Evolutionary conservation across 768 basidiomycete species (phyloP).

Genomic region (Psilocybe sp.): DNA sequence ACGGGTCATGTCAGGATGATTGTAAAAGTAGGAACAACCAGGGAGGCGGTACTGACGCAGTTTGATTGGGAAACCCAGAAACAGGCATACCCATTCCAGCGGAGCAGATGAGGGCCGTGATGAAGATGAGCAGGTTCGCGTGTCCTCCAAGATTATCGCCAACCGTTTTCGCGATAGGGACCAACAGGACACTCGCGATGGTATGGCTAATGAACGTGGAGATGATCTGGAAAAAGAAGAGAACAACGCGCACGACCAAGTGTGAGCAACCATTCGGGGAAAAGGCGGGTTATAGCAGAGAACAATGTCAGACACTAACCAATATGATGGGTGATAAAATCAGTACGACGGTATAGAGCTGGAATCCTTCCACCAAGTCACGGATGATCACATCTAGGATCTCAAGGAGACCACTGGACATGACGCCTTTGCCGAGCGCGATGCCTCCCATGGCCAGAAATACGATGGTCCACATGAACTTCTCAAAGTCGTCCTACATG

Average conservation of each 20-base stretch:
- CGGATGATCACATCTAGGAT: slow-evolving; percentile 68
- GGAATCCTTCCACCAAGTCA: slow-evolving; percentile 55
- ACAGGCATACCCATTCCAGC: slow-evolving; percentile 99
- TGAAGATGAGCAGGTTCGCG: slow-evolving; percentile 84
- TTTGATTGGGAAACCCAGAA: slow-evolving; percentile 98
- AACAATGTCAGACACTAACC: slow-evolving; percentile 37
- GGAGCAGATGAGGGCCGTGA: slow-evolving; percentile 90
- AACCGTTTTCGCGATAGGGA: slow-evolving; percentile 91
- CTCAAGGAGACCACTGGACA: slow-evolving; percentile 81
- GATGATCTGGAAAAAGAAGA: slow-evolving; percentile 49
- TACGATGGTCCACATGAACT: slow-evolving; percentile 92
- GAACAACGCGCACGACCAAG: slow-evolving; percentile 35
- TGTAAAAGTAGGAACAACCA: slow-evolving; percentile 1
- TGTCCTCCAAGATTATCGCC: slow-evolving; percentile 74
- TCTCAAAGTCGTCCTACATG: slow-evolving; percentile 86
- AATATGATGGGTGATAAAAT: slow-evolving; percentile 69
- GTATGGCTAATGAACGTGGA: slow-evolving; percentile 98
- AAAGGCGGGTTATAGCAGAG: no score
- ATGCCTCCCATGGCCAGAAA: slow-evolving; percentile 99
- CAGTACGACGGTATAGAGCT: slow-evolving; percentile 68
- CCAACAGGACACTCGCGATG: slow-evolving; percentile 94
- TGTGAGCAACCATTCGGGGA: neutral
- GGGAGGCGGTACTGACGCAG: slow-evolving; percentile 62
- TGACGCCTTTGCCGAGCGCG: slow-evolving; percentile 91
- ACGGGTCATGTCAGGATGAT: slow-evolving; percentile 14